A percentile compares a stretch with the other conserved stretches of the same genome.
These are phyloP conservation scores for Rhizopogon rudus DNA, from an alignment of 768 basidiomycete species.

Conservation along the genomic window DNA sequence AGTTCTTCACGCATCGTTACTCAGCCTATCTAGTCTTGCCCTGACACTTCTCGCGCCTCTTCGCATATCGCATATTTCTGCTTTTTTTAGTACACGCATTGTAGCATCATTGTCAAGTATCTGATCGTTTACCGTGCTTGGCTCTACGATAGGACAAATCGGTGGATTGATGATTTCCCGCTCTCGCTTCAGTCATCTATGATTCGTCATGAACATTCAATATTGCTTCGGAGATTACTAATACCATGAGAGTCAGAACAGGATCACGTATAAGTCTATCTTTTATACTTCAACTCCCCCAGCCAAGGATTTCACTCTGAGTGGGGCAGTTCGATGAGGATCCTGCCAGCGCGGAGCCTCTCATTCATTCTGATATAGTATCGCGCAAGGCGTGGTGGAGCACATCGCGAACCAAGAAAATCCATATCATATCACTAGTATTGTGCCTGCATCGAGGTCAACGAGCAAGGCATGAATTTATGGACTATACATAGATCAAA, in stretches of 20 bases:
- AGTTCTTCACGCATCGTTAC: not conserved
- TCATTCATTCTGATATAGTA: not conserved
- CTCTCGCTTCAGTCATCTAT: too few species aligned
- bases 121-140: not conserved
- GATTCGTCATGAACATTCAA: too few species aligned
- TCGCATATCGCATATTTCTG: not conserved
- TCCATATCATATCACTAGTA: too few species aligned
- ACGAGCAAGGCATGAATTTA: not conserved
- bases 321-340: not conserved
- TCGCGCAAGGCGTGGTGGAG: not conserved
- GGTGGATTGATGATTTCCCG: not conserved
- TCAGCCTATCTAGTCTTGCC: not conserved
- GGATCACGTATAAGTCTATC: too few species aligned
- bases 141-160: not conserved
- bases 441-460: not conserved
- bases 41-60: not conserved
- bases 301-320: not conserved
- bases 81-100: not conserved
- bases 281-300: not conserved
- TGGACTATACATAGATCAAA: not conserved
- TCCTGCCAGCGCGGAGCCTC: too few species aligned
- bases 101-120: not conserved
- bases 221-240: not conserved
- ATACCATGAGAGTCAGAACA: not conserved
- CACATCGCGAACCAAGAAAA: not conserved